Base-by-base conservation (phyloP, 179 eudicot species). In the Corrigiola litoralis region DNA sequence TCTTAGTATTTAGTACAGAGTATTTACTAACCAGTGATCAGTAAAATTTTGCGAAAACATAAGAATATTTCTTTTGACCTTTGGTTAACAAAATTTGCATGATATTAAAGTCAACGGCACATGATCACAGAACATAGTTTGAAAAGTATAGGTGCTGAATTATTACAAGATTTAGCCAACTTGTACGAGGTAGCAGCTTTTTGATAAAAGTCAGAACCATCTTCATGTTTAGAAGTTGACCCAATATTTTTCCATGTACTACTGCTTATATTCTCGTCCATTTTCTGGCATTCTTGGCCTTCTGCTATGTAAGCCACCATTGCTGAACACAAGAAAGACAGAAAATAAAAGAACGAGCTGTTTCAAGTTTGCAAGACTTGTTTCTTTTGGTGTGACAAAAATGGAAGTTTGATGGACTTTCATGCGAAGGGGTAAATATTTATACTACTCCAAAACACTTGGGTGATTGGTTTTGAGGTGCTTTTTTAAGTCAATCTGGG, bases 161-260 rank as follows among this genome's bases (percentile, higher is more conserved):
- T 53, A 33, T 63, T 75, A 78, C 84, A 80, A 7, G 81, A 75
- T 78, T 75, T 75, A 29, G 80, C 72, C 20, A 72, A 67, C 65
- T 83, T 77, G 63, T 57, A 83, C 29, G 77, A 72, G 51, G 33
- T 70, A 16, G 75, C 84, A 21, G 82, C 61, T 60, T 77, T 67
- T 31, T 64, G 67, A 64, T 72, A 78, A 21, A 80, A 64, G 2
- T 72, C 77, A 53, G 73, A 69, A 32, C 69, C 77, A 47, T 72
- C 75, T 21, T 75, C 79, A 67, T 58, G 69, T 37, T 71, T 67
- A n/a, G 51, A 42, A 61, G 53, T 54, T 4, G 72, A 66, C 37
- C 70, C 69, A 32, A 70, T 59, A 4, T 61, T 11, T 6, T 48
- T 65, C 63, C 60, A 73, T 2, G 66, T 74, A 38, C 13, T 67